These are phyloP conservation scores for Yarrowia sp. DNA, from an alignment of 805 yeast species.

Conservation along the genomic window DNA sequence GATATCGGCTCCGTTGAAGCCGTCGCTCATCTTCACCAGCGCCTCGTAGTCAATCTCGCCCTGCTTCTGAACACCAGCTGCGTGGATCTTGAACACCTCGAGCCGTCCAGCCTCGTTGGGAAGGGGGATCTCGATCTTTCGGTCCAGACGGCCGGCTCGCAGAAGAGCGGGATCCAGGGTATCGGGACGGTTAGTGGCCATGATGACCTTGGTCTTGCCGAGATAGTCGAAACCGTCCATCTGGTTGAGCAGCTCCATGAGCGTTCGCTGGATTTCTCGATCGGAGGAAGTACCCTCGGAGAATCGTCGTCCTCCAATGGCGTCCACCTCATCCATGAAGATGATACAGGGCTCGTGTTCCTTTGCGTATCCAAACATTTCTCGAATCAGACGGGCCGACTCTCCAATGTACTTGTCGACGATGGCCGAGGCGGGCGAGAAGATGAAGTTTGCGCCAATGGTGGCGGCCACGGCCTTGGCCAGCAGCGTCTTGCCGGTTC, in stretches of 20 bases:
- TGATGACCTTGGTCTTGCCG: conserved; percentile 95
- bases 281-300: conserved; percentile 98
- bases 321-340: conserved; percentile 98
- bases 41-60: conserved; percentile 98
- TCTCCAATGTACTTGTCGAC: conserved; percentile 99
- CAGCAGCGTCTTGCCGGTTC: conserved; percentile 94
- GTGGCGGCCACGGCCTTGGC: conserved; percentile 99
- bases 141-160: conserved; percentile 96
- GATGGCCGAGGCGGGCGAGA: conserved; percentile 97
- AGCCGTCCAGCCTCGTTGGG: conserved; percentile 96
- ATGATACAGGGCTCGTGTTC: conserved; percentile 98
- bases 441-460: conserved; percentile 95
- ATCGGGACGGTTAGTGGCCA: conserved; percentile 99
- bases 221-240: conserved; percentile 98
- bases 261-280: conserved; percentile 96
- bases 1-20: conserved; percentile 98
- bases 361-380: conserved; percentile 96
- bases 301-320: conserved; percentile 97
- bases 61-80: conserved; percentile 79
- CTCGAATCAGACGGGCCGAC: conserved; percentile 94
- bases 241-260: conserved; percentile 95
- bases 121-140: conserved; percentile 92
- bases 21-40: conserved; percentile 97
- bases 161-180: conserved; percentile 95
- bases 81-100: conserved; percentile 93